A percentile compares a stretch with the other conserved stretches of the same genome.
Evolutionary conservation across 2,329 filamentous ascomycete genomes (phyloP).

Genomic region (Ceratocystis albifundus): DNA sequence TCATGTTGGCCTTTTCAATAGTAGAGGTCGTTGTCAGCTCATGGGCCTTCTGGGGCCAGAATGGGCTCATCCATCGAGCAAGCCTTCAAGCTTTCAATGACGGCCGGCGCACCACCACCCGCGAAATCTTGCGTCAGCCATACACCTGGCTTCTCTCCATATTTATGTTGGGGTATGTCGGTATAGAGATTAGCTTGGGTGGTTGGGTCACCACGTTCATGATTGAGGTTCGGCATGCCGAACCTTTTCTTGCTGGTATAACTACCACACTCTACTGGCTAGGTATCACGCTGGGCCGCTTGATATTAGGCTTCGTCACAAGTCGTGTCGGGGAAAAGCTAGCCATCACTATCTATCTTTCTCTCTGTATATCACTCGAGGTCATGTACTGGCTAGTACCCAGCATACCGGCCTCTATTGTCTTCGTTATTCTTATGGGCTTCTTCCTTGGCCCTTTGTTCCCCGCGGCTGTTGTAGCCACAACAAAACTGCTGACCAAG

Average conservation of each 20-base stretch:
- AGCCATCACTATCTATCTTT: conserved; percentile 52
- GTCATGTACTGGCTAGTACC: conserved; percentile 74
- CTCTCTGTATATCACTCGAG: conserved; percentile 51
- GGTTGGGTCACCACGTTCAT: conserved; percentile 80
- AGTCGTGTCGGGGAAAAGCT: conserved; percentile 60
- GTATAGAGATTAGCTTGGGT: conserved; percentile 61
- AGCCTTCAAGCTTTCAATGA: conserved; percentile 27
- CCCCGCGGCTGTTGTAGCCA: conserved; percentile 59
- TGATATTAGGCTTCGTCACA: conserved; percentile 66
- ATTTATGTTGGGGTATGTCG: conserved; percentile 70
- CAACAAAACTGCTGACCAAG: conserved; percentile 61
- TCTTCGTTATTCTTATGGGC: conserved; percentile 60
- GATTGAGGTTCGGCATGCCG: conserved; percentile 60
- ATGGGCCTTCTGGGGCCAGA: conserved; percentile 52
- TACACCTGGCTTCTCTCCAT: conserved; percentile 62
- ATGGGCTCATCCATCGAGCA: conserved; percentile 44
- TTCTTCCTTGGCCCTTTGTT: conserved; percentile 75
- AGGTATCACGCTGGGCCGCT: conserved; percentile 62
- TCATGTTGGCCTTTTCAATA: conserved; percentile 51
- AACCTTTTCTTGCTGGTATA: conserved; percentile 60
- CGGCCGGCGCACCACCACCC: conserved; percentile 37
- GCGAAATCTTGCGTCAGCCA: conserved; percentile 36
- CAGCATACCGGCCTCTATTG: conserved; percentile 58
- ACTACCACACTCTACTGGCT: conserved; percentile 75
- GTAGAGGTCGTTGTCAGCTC: conserved; percentile 44